Evolutionary conservation across 2,329 filamentous ascomycete species (phyloP).

Genomic region (Aspergillus pseudotamarii): DNA sequence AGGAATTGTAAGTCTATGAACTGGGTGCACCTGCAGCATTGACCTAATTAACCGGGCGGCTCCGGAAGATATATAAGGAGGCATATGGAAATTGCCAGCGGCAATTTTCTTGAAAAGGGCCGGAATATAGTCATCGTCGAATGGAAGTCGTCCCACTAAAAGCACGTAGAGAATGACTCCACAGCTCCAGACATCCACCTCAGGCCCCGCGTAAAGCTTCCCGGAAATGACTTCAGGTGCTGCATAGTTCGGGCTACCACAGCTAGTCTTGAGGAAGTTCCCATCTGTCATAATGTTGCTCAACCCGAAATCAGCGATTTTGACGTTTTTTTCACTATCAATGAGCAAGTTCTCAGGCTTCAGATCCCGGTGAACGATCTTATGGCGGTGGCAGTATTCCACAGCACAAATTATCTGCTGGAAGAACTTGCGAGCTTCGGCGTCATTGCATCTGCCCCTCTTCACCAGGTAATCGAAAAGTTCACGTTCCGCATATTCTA

Average conservation of each 20-base stretch:
- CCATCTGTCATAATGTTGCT: conserved; percentile 99
- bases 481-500: conserved; percentile 95
- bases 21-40: conserved; percentile 94
- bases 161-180: conserved; percentile 69
- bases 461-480: conserved; percentile 98
- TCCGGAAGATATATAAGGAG: conserved; percentile 84
- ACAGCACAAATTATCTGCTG: conserved; percentile 99
- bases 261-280: conserved; percentile 98
- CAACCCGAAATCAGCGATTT: conserved; percentile 97
- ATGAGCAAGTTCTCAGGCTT: conserved; percentile 97
- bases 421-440: conserved; percentile 94
- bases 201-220: conserved; percentile 94
- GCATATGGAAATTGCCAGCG: conserved; percentile 88
- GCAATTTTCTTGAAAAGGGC: conserved; percentile 98
- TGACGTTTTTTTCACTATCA: conserved; percentile 94
- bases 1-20: conserved; percentile 89
- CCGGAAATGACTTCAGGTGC: conserved; percentile 97
- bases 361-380: conserved; percentile 95
- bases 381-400: conserved; percentile 98
- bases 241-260: conserved; percentile 96
- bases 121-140: conserved; percentile 98
- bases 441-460: conserved; percentile 86
- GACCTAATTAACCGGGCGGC: conserved; percentile 75
- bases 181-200: conserved; percentile 85
- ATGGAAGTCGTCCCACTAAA: conserved; percentile 73